Conservation (phyloP, 2,329 filamentous ascomycete genomes). For the Lachnellula occidentalis region DNA sequence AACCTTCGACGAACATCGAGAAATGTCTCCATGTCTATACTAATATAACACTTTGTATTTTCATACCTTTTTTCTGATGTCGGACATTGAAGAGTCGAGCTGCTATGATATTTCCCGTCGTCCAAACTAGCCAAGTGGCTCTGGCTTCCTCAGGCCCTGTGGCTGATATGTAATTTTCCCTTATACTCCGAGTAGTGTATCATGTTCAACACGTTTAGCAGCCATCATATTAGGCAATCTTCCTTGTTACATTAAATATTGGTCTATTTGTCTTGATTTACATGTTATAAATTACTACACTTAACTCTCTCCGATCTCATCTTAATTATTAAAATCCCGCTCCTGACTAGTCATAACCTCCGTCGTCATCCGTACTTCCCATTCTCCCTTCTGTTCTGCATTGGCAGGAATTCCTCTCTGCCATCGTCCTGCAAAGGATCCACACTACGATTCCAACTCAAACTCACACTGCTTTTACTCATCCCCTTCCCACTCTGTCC, state of each 20-base stretch:
- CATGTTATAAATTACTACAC: neutral
- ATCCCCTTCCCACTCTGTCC: neutral
- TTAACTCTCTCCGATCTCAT: neutral
- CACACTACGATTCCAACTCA: constrained; percentile 5
- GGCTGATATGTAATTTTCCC: neutral
- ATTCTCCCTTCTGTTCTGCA: neutral
- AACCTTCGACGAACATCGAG: too few relatives aligned
- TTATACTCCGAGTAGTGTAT: too few relatives aligned
- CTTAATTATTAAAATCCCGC: neutral
- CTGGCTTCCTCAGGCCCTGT: neutral
- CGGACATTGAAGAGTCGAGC: too few relatives aligned
- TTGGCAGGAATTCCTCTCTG: constrained; percentile 10
- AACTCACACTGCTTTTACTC: constrained; percentile 1
- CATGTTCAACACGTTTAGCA: too few relatives aligned
- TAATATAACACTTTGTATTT: too few relatives aligned
- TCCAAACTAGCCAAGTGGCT: too few relatives aligned
- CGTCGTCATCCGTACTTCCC: constrained; percentile 13
- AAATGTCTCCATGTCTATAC: too few relatives aligned
- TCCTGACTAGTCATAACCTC: constrained; percentile 5
- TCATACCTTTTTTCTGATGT: too few relatives aligned
- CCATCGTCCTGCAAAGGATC: constrained; percentile 10
- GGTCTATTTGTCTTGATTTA: too few relatives aligned
- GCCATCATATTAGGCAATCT: too few relatives aligned
- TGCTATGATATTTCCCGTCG: too few relatives aligned
- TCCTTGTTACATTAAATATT: too few relatives aligned